Evolutionary conservation across 2,329 filamentous ascomycete species (phyloP).

Genomic region (Neophaeococcomyces mojaviensis): DNA sequence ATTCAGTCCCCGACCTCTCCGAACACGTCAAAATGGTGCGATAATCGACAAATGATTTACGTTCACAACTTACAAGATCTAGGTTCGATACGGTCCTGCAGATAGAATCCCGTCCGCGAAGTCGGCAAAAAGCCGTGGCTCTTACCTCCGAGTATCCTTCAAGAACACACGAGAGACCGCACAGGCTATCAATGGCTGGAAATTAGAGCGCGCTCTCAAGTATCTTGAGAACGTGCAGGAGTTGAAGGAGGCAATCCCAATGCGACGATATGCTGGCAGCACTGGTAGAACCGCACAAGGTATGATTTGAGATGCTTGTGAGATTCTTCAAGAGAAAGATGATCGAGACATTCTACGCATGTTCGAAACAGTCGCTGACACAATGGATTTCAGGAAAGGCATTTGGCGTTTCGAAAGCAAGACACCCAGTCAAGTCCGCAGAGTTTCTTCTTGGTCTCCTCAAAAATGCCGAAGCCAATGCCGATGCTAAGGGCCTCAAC

Average conservation of each 20-base stretch:
- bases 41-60: background rate
- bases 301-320: slow-evolving; percentile 45
- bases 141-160: slow-evolving; percentile 98
- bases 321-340: background rate
- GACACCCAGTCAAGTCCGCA: slow-evolving; percentile 99
- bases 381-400: slow-evolving; percentile 69
- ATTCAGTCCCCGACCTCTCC: background rate
- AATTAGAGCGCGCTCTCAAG: slow-evolving; percentile 84
- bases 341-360: background rate
- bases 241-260: slow-evolving; percentile 95
- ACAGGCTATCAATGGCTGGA: slow-evolving; percentile 99
- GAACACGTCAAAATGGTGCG: slow-evolving; percentile 7
- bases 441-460: slow-evolving; percentile 96
- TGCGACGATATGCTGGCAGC: slow-evolving; percentile 94
- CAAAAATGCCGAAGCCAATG: slow-evolving; percentile 95
- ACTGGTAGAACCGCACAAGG: slow-evolving; percentile 96
- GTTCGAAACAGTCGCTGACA: background rate
- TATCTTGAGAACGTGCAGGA: slow-evolving; percentile 98
- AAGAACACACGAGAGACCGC: slow-evolving; percentile 99
- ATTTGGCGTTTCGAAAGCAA: slow-evolving; percentile 94
- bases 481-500: slow-evolving; percentile 94
- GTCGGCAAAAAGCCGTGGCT: slow-evolving; percentile 91
- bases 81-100: slow-evolving; percentile 95
- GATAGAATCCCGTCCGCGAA: slow-evolving; percentile 72
- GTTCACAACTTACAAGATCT: slow-evolving; percentile 11